These are phyloP conservation scores for Cajanus cajan DNA, from an alignment of 306 rosid species.

Conservation along the genomic window DNA sequence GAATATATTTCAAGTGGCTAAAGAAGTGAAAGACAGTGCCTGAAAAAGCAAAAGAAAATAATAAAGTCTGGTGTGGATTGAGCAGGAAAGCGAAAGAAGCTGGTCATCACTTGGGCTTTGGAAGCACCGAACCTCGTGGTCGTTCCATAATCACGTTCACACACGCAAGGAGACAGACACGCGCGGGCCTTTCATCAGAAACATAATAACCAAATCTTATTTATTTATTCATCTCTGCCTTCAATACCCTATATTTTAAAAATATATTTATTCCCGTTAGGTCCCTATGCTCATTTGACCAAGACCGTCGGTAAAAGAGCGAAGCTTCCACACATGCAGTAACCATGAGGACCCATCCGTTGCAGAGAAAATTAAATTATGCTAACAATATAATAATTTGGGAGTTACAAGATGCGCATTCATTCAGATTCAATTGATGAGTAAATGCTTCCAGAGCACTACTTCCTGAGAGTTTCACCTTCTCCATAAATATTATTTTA, in stretches of 20 bases:
- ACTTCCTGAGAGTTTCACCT: not conserved
- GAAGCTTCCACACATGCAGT: slow-evolving; percentile 30
- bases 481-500: not conserved
- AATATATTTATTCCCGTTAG: slow-evolving; percentile 8
- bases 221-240: slow-evolving; percentile 35
- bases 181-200: slow-evolving; percentile 9
- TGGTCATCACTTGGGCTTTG: slow-evolving; percentile 31
- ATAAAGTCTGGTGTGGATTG: slow-evolving; percentile 15
- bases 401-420: not conserved
- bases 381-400: not conserved
- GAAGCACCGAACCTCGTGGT: slow-evolving; percentile 33
- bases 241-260: not conserved
- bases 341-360: not conserved
- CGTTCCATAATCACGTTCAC: slow-evolving; percentile 42
- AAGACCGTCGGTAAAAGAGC: slow-evolving; percentile 12
- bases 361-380: not conserved
- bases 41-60: slow-evolving; percentile 24
- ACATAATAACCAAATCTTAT: slow-evolving; percentile 31
- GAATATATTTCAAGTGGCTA: not conserved
- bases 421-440: not conserved
- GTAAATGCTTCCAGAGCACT: not conserved
- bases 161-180: slow-evolving; percentile 4
- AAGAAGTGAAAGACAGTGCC: slow-evolving; percentile 25
- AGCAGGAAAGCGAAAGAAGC: slow-evolving; percentile 37
- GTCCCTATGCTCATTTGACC: slow-evolving; percentile 33